Base-by-base conservation (phyloP, 2,329 filamentous ascomycete genomes). In the Periglandula ipomoeae region DNA sequence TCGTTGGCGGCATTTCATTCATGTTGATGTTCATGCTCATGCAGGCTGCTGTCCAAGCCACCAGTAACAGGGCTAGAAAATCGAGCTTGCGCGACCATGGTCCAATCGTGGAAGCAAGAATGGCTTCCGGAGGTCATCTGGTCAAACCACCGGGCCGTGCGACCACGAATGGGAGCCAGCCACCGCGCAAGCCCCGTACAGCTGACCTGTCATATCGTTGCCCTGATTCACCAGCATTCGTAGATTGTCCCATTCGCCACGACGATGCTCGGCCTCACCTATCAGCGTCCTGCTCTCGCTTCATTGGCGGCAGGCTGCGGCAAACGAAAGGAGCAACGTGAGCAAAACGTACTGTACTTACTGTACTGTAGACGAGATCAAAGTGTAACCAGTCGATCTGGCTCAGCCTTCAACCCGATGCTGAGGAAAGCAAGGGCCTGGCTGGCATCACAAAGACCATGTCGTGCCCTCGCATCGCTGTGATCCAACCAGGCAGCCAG, bases 111-210 rank as follows among this genome's bases (percentile, higher is more conserved):
- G 44, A 34, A 15, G 6, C 19, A 24, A 40, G 20, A 44, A 47
- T 23, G 43, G 40, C 35, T 48, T 39, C 23, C 44, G 34, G 40
- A 15, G 44, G 50, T 52, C 50, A 52, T 48, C 44, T 48, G 50
- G 32, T 13, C 47, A 37, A 32, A 48, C 19, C 40, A 44, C 40
- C 35, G 35, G 46, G 24, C 40, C 22, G 26, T 11, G n/a, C 11
- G 19, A 27, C 46, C 20, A n/a, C 49, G 26, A 45, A 51, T 51
- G 19, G 27, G 49, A 46, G 15, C n/a, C 20, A 43, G 23, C 37
- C 38, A 30, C 30, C 42, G 19, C 11, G 26, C 35, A 34, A 30
- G 22, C 32, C 17, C 13, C 9, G 5, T 9, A 20, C 22, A 24
- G 5, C 23, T 9, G 3, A 37, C 15, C 27, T 11, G 9, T 15